phyloP scores from a whole-genome alignment of 225 moss, liverwort and hornwort genomes.

The Marchantia paleacea region DNA sequence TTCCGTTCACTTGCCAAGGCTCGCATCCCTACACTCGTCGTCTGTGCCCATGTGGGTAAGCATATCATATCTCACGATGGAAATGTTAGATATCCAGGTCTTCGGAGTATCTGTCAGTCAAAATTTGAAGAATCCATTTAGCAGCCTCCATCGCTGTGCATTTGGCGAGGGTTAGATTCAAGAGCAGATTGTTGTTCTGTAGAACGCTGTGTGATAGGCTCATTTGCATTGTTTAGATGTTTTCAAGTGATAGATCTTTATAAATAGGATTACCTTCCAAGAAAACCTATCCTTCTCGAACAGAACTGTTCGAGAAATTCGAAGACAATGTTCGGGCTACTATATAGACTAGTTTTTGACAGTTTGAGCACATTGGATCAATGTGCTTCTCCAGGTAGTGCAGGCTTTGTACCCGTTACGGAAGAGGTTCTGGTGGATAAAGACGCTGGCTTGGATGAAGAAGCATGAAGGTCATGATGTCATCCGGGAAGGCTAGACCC shows the following conservation, averaged over 20 bases:
- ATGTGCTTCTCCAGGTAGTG: constrained; percentile 1
- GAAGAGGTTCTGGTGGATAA: no score
- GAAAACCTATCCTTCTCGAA: no score
- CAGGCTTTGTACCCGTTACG: background rate
- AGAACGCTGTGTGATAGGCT: background rate
- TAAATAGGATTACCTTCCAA: no score
- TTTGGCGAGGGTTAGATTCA: background rate
- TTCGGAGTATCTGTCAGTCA: background rate
- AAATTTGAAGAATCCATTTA: background rate
- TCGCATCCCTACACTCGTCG: constrained; percentile 67
- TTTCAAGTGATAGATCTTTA: no score
- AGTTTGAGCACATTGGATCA: background rate
- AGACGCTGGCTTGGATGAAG: background rate
- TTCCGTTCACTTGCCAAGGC: constrained; percentile 66
- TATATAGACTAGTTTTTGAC: background rate
- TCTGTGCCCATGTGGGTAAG: constrained; percentile 64
- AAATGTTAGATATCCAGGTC: background rate
- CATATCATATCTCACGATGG: background rate
- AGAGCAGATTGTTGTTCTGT: background rate
- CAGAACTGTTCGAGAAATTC: no score
- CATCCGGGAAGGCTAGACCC: no score
- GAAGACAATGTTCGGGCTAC: no score
- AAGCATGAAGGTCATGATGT: background rate
- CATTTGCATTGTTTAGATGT: background rate
- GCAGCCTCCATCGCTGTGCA: background rate